phyloP scores from a whole-genome alignment of 78 protist genomes.

The Anaeramoeba ignava region DNA sequence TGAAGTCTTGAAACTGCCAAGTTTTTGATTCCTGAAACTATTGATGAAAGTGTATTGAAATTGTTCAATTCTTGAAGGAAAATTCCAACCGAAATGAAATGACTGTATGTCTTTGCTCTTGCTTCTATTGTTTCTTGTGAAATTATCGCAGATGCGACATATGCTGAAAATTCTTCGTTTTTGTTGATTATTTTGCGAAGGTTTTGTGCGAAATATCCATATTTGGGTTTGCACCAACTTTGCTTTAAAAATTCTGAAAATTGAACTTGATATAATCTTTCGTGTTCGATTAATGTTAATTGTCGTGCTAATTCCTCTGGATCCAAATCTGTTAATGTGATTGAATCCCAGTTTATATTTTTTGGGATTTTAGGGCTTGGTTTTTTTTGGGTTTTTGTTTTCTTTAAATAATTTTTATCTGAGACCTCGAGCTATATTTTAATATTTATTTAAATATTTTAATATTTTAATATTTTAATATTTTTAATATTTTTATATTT shows the following conservation, averaged over 20 bases:
- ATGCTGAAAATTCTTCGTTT: not conserved
- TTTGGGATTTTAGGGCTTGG: not conserved
- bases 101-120: not conserved
- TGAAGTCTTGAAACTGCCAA: not conserved
- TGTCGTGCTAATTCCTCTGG: not conserved
- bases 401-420: not conserved
- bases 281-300: not conserved
- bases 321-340: not conserved
- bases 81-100: not conserved
- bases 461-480: too few species aligned
- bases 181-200: not conserved
- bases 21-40: not conserved
- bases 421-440: not conserved
- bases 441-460: too few species aligned
- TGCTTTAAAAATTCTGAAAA: not conserved
- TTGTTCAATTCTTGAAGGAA: not conserved
- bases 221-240: not conserved
- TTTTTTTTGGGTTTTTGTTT: not conserved
- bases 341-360: not conserved
- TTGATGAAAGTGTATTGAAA: not conserved
- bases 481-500: too few species aligned
- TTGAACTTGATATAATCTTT: not conserved
- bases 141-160: not conserved
- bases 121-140: not conserved
- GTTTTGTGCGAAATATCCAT: not conserved